These are phyloP conservation scores for Ustanciosporium gigantosporum DNA, from an alignment of 1,284 basidiomycete genomes.

Conservation along the genomic window DNA sequence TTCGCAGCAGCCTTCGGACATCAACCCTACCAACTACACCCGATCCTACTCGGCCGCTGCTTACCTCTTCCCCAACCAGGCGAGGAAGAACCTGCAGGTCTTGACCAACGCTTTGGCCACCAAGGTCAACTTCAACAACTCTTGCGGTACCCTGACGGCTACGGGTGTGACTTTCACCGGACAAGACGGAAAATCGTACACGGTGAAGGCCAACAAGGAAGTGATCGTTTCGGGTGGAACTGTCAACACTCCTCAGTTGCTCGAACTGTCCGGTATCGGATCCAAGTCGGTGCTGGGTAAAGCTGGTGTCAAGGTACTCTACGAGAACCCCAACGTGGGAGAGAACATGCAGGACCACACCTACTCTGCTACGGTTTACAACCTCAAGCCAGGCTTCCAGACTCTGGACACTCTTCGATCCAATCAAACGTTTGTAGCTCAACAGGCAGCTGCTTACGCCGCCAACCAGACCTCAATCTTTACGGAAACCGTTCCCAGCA, in stretches of 20 bases:
- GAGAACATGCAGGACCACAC: conserved; percentile 65
- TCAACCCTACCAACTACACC: conserved; percentile 50
- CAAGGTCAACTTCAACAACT: conserved; percentile 44
- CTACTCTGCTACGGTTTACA: conserved; percentile 49
- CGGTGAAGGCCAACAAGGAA: conserved; percentile 42
- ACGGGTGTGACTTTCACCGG: conserved; percentile 37
- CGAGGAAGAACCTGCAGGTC: conserved; percentile 44
- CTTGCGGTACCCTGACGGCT: conserved; percentile 20
- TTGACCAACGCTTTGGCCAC: conserved; percentile 42
- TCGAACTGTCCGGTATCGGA: conserved; percentile 67
- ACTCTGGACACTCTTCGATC: conserved; percentile 51
- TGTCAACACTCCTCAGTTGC: conserved; percentile 62
- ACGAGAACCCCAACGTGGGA: conserved; percentile 60
- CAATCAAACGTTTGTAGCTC: conserved; percentile 43
- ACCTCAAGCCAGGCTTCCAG: conserved; percentile 41
- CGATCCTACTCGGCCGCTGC: conserved; percentile 54
- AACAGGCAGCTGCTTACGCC: conserved; percentile 44
- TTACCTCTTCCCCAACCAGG: conserved; percentile 51
- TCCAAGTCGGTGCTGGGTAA: conserved; percentile 61
- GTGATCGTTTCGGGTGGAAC: conserved; percentile 53
- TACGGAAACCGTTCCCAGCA: conserved; percentile 49
- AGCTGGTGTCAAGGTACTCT: conserved; percentile 56
- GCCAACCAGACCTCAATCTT: conserved; percentile 46
- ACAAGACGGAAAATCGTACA: conserved; percentile 33
- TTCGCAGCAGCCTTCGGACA: conserved; percentile 51